phyloP scores from a whole-genome alignment of 2,329 filamentous ascomycete genomes.

The Sporothrix schenckii region DNA sequence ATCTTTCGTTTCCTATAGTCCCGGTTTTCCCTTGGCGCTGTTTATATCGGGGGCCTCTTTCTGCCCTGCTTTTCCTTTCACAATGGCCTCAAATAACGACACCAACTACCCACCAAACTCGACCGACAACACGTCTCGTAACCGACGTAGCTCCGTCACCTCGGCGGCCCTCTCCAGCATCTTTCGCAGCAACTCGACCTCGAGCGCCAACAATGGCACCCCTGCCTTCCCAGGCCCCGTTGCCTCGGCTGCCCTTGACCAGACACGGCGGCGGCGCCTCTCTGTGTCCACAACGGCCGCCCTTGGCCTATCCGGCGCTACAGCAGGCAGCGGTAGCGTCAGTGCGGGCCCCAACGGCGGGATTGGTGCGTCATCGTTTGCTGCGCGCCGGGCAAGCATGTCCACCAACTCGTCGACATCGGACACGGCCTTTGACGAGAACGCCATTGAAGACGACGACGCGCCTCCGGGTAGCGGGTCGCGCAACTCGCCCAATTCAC shows the following conservation, averaged over 20 bases:
- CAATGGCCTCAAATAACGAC: slow-evolving; percentile 38
- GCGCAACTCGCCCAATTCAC: slow-evolving; percentile 67
- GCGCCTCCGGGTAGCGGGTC: slow-evolving; percentile 49
- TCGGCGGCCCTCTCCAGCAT: slow-evolving; percentile 61
- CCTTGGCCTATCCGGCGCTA: slow-evolving; percentile 71
- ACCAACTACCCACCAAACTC: slow-evolving; percentile 32
- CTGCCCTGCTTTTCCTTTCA: background rate
- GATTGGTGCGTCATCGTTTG: slow-evolving; percentile 48
- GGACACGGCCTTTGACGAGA: slow-evolving; percentile 67
- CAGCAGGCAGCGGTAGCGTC: slow-evolving; percentile 54
- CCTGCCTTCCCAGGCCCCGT: slow-evolving; percentile 52
- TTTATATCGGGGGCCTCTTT: background rate
- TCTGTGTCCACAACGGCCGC: slow-evolving; percentile 64
- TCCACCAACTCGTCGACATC: slow-evolving; percentile 61
- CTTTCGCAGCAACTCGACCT: slow-evolving; percentile 60
- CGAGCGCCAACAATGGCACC: slow-evolving; percentile 48
- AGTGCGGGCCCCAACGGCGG: slow-evolving; percentile 16
- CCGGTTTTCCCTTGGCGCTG: background rate
- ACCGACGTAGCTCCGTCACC: slow-evolving; percentile 61
- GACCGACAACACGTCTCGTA: slow-evolving; percentile 42
- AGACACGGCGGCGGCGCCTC: slow-evolving; percentile 62
- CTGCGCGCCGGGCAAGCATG: slow-evolving; percentile 65
- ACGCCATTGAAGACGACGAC: slow-evolving; percentile 71
- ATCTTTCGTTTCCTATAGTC: slow-evolving; percentile 9
- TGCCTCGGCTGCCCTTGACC: slow-evolving; percentile 53